phyloP scores from a whole-genome alignment of 2,329 filamentous ascomycete genomes.

The Xylaria sp. region DNA sequence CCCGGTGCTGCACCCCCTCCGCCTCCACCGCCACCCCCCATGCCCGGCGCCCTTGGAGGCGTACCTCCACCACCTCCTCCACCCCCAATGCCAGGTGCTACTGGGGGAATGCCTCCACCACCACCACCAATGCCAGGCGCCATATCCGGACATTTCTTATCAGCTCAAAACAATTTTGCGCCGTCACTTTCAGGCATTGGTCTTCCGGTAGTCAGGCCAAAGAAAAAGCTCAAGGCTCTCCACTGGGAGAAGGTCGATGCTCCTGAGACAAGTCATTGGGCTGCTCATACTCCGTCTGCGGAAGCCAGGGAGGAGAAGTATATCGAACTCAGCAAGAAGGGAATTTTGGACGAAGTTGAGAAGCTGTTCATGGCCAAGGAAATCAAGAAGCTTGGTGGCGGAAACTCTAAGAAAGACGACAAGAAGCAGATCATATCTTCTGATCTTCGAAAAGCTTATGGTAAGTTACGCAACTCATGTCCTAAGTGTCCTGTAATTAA shows the following conservation, averaged over 20 bases:
- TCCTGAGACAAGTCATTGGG: constrained; percentile 92
- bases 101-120: constrained; percentile 53
- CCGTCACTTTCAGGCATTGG: constrained; percentile 69
- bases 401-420: constrained; percentile 81
- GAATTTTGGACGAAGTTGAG: constrained; percentile 96
- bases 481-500: constrained; percentile 46
- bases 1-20: constrained; percentile 40
- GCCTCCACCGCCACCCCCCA: constrained; percentile 57
- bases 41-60: constrained; percentile 49
- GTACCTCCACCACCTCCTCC: constrained; percentile 61
- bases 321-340: constrained; percentile 89
- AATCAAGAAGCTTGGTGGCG: constrained; percentile 83
- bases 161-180: constrained; percentile 67
- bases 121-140: constrained; percentile 73
- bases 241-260: constrained; percentile 99
- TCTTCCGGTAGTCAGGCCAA: constrained; percentile 84
- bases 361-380: constrained; percentile 98
- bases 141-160: constrained; percentile 80
- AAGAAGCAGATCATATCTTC: constrained; percentile 97
- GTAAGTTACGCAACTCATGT: constrained; percentile 55
- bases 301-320: constrained; percentile 96
- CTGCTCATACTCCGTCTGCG: constrained; percentile 82
- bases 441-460: constrained; percentile 88
- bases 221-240: constrained; percentile 99
- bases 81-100: constrained; percentile 69